Conservation (phyloP, 192 early-diverging fungal genomes). For the Entomortierella chlamydospora region DNA sequence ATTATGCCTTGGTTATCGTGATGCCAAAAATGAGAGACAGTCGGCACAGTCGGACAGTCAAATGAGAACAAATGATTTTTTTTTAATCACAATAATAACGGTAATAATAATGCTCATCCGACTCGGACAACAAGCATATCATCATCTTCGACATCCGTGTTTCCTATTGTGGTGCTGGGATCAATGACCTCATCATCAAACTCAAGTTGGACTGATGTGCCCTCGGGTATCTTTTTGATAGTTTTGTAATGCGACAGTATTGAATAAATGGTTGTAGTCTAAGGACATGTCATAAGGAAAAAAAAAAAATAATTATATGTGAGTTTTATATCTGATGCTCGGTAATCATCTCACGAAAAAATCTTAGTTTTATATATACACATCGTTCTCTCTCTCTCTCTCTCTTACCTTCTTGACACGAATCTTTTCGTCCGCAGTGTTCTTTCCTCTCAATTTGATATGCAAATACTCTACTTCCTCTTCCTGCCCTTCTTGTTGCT, state of each 20-base stretch:
- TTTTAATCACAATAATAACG: no score
- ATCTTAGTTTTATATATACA: no score
- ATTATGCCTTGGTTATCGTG: no score
- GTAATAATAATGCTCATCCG: constrained; percentile 4
- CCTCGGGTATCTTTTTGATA: constrained; percentile 39
- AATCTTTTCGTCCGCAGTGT: constrained; percentile 48
- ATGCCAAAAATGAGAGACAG: no score
- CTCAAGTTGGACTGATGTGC: constrained; percentile 47
- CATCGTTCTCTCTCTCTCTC: neutral
- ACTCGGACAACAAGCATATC: constrained; percentile 66
- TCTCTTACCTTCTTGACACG: constrained; percentile 46
- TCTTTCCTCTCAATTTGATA: constrained; percentile 43
- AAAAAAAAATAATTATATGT: no score
- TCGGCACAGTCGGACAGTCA: no score
- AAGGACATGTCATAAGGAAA: no score
- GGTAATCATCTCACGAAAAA: no score
- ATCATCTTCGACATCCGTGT: constrained; percentile 69
- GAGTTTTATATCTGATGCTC: no score
- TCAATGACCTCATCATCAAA: constrained; percentile 69
- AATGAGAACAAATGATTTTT: constrained; percentile 30
- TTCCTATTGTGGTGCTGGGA: constrained; percentile 53
- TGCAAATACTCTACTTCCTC: constrained; percentile 13
- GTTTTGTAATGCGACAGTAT: constrained; percentile 61
- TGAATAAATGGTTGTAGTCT: constrained; percentile 54
- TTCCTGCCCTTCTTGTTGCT: constrained; percentile 2